Evolutionary conservation across 108 stramenopile genomes (phyloP).

Genomic region (Skeletonema grethae): DNA sequence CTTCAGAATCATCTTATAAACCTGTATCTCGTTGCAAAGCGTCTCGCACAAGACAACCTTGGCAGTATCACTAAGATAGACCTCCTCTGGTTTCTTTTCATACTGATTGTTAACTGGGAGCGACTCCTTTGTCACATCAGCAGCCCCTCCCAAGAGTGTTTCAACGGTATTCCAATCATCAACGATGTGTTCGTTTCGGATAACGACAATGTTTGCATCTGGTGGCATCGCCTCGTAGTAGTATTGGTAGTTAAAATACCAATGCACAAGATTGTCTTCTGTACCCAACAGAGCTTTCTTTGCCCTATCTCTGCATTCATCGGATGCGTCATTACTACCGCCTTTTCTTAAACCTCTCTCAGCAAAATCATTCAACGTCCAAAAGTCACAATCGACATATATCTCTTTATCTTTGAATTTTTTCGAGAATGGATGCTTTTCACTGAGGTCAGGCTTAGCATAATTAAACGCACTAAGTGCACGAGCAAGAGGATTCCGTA

Average conservation of each 20-base stretch:
- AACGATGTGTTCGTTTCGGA: constrained; percentile 49
- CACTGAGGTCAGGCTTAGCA: constrained; percentile 26
- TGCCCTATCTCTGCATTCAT: neutral
- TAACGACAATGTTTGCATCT: constrained; percentile 37
- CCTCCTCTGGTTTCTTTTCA: constrained; percentile 27
- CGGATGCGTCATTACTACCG: neutral
- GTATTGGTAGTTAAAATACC: constrained; percentile 43
- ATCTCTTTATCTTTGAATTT: constrained; percentile 19
- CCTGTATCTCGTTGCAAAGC: constrained; percentile 55
- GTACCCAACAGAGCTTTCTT: neutral
- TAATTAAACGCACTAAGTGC: constrained; percentile 39
- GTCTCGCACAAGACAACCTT: constrained; percentile 36
- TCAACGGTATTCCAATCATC: constrained; percentile 51
- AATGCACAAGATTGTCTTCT: neutral
- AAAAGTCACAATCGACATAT: constrained; percentile 14
- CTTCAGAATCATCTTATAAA: constrained; percentile 43
- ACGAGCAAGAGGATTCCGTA: constrained; percentile 37
- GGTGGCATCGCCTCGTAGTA: constrained; percentile 27
- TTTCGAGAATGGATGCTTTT: neutral
- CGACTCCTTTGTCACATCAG: constrained; percentile 6
- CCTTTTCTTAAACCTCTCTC: neutral
- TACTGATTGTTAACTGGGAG: constrained; percentile 34
- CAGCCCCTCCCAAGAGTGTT: constrained; percentile 27
- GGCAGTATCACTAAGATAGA: constrained; percentile 37
- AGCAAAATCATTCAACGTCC: constrained; percentile 2